Base-by-base conservation (phyloP, 2,329 filamentous ascomycete species). In the Cephalotrichum gorgonifer region DNA sequence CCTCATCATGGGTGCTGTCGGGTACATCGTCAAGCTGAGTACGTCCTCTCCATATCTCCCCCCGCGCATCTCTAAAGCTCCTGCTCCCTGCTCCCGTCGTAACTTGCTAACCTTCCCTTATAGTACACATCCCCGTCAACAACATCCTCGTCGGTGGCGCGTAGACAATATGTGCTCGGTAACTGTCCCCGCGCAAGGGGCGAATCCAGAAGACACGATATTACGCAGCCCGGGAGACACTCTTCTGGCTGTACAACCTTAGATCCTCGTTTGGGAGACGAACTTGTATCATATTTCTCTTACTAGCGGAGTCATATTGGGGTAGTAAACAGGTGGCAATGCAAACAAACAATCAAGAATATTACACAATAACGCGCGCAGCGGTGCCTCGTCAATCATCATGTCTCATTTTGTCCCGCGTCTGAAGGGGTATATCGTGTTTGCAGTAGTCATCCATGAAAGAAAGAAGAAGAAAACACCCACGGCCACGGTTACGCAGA, bases 1-100 rank as follows among this genome's bases (percentile, higher is more conserved):
- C 68, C 64, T 85, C 54, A 75, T 85, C 65, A 85, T 84, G 81
- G 81, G 81, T 54, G 78, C 79, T 44, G 81, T 85, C 51, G 81
- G 81, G 54, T 85, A 84, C 66, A 65, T 85, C 54, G 79, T 85
- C 62, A 85, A 85, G 74, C 73, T 85, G 60, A 81, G 78, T 82
- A 71, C 45, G 75, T 55, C 11, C 7, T 15, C 23, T 14, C 20
- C 28, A 30, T 27, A 39, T 27, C 45, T 52, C n/a, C 42, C 30
- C 26, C n/a, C n/a, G 25, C 9, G 14, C 6, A 15, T 2, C 14
- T 20, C 6, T 20, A 20, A 20, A n/a, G n/a, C n/a, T n/a, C n/a
- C n/a, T 39, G n/a, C 35, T 39, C 35, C 17, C 7, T 20, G 20
- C 3, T 39, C 17, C 17, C 35, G 35, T 20, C n/a, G 17, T 38